Evolutionary conservation across 305 asterid genomes (phyloP), one percentile per base, ranked within the genome.

Genomic region (Fraxinus floribunda): DNA sequence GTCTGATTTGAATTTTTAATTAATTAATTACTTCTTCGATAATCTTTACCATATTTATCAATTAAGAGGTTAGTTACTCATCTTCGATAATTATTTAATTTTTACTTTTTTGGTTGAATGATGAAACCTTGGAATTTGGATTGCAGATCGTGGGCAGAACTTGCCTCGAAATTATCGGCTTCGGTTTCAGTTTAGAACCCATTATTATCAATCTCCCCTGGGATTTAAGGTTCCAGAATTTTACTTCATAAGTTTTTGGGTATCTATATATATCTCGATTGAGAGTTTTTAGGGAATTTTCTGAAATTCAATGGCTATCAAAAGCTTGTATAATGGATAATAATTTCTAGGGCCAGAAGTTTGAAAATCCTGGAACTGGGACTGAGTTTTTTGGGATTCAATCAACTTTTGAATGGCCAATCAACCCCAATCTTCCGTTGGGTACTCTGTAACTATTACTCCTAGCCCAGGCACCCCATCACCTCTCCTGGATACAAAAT

Each of bases 401-500:
- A 68, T 79, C 41, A 7, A 71, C 30, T 8, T 76, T 82, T 64
- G 77, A 20, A 93, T 93, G 98, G 91, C 94, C 30, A 88, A 87
- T 78, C 91, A 86, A 79, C 97, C 91, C 39, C 90, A 87, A 39
- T 81, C 93, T 35, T 85, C 93, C 29, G 76, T 85, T 38, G 87
- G 85, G 16, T 87, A 85, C 86, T 83, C 95, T 39, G 85, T 87
- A n/a, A 78, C 88, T 70, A 81, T 75, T 76, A 64, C 86, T 18
- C 88, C 94, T 32, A 86, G 77, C 75, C 86, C 86, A 16, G 94
- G 89, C 81, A 73, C 88, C 6, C 87, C 80, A 38, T 57, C 84
- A 10, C 81, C 90, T n/a, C 66, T 62, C 7, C 80, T 68, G 9
- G 86, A 85, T 18, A 8, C 83, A 78, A 86, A 87, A 73, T 86